These are phyloP conservation scores for Globisporangium nagaii DNA, from an alignment of 352 stramenopile species.

Conservation along the genomic window DNA sequence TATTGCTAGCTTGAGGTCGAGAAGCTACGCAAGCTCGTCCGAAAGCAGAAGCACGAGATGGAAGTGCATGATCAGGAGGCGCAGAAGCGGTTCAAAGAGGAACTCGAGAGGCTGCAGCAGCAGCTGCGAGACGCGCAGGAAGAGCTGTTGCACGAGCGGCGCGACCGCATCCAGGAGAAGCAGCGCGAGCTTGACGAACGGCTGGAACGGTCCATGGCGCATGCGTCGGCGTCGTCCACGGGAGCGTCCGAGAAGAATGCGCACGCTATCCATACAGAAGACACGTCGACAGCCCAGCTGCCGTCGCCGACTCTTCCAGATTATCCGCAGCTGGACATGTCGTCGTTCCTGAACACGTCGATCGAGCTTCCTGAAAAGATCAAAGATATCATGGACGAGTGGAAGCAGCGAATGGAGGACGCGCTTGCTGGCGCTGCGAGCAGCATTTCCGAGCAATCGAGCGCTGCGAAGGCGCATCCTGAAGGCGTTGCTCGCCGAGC, in stretches of 20 bases:
- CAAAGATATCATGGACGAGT: conserved; percentile 53
- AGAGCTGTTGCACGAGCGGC: conserved; percentile 46
- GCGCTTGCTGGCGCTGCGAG: conserved; percentile 18
- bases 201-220: conserved; percentile 20
- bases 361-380: conserved; percentile 47
- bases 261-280: too few relatives aligned
- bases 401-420: conserved; percentile 52
- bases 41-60: conserved; percentile 46
- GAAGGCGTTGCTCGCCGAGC: not conserved
- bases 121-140: conserved; percentile 49
- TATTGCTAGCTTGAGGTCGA: conserved; percentile 38
- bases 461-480: not conserved
- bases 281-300: not conserved
- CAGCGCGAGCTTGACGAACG: conserved; percentile 41
- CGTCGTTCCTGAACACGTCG: conserved; percentile 53
- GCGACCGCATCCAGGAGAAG: conserved; percentile 55
- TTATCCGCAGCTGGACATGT: conserved; percentile 27
- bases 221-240: not conserved
- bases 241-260: too few relatives aligned
- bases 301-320: too few relatives aligned
- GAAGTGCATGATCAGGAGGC: conserved; percentile 19
- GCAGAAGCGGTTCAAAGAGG: conserved; percentile 20
- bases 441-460: conserved; percentile 14
- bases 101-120: conserved; percentile 28
- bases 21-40: conserved; percentile 54